Evolutionary conservation across 768 basidiomycete species (phyloP), one percentile per base, ranked within the genome.

Genomic region (Rhodotorula toruloides): DNA sequence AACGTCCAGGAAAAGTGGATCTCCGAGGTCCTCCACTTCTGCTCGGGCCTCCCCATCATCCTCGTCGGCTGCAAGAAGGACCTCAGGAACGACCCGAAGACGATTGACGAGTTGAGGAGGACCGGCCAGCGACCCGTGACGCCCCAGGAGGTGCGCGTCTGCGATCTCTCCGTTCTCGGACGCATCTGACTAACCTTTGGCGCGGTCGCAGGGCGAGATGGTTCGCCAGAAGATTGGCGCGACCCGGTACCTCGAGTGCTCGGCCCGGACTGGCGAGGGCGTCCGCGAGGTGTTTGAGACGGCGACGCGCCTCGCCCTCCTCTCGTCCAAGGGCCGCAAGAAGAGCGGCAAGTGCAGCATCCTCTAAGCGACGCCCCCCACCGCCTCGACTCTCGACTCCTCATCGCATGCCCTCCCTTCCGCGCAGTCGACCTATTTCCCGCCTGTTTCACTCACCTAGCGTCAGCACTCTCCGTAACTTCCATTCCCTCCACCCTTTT

Each of bases 1-100:
- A 99, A 99, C 85, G 96, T 99, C 37, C 92, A 97, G 83, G 96
- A 99, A 83, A 98, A 98, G 92, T 99, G 94, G 94, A 94, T 97
- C 76, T 90, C 91, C 44, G 94, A 99, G 77, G 93, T 99, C 48
- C 88, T 91, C 83, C 96, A 98, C 79, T 76, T 98, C 80, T 98
- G 94, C 78, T 83, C 88, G 14, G 88, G 88, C 55, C 81, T 97
- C 50, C 96, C 96, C 54, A 88, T 96, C 81, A 91, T 99, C 76
- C 88, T 99, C 63, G 93, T 99, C 71, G 96, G 91, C 22, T 96
- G 91, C 85, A 98, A 98, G 86, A 97, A 93, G 84, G 96, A 99
- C 80, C 84, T 99, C 67, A 83, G 94, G 79, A 86, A 89, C 75
- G 94, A 99, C 80, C 84, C 85, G 39, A 85, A 91, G 77, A 91